phyloP scores from a whole-genome alignment of 805 yeast genomes.

The Kuraishia floccosa region DNA sequence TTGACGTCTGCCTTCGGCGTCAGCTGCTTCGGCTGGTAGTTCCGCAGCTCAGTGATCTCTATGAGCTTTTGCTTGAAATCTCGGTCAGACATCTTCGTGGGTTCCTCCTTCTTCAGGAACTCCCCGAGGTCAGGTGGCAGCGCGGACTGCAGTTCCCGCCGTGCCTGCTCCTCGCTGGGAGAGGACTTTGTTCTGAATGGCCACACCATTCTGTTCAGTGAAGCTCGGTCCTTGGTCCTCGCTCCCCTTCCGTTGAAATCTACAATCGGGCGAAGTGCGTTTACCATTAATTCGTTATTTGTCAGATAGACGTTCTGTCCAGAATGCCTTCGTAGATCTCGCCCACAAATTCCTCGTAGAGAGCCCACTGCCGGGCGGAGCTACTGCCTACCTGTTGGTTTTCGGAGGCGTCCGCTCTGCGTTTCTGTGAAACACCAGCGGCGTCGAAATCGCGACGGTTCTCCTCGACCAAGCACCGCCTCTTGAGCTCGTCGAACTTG shows the following conservation, averaged over 20 bases:
- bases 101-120: constrained; percentile 12
- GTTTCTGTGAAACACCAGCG: constrained; percentile 1
- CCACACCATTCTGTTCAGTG: constrained; percentile 9
- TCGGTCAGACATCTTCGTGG: constrained; percentile 16
- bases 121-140: constrained; percentile 13
- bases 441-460: constrained; percentile 4
- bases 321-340: constrained; percentile 20
- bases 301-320: constrained; percentile 1
- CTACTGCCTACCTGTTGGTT: not conserved
- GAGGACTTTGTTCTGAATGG: constrained; percentile 1
- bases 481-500: constrained; percentile 17
- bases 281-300: too few species aligned
- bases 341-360: constrained; percentile 17
- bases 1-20: not conserved
- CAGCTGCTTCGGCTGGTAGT: not conserved
- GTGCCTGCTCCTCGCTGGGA: constrained; percentile 4
- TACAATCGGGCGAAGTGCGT: too few species aligned
- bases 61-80: constrained; percentile 13
- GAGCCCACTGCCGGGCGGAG: not conserved
- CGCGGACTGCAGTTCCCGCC: constrained; percentile 1
- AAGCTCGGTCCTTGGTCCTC: too few species aligned
- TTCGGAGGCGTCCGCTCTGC: not conserved
- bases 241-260: too few species aligned
- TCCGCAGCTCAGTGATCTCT: not conserved
- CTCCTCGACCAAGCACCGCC: not conserved